A percentile compares a stretch with the other conserved stretches of the same genome.
Conservation (phyloP, 2,329 filamentous ascomycete genomes). For the Scedosporium boydii region DNA sequence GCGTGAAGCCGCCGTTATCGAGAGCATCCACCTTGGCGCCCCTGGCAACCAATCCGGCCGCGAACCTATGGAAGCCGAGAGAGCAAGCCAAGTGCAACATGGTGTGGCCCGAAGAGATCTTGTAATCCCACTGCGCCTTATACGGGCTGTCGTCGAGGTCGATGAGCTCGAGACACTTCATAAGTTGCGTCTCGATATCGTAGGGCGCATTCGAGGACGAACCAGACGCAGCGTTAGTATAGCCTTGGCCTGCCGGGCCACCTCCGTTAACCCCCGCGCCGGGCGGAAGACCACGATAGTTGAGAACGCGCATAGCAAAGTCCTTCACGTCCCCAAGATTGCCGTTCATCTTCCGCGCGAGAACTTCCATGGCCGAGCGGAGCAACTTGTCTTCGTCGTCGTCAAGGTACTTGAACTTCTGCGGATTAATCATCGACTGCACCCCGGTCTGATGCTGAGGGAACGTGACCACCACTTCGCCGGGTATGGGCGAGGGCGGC, state of each 20-base stretch:
- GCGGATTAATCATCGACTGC: conserved; percentile 5
- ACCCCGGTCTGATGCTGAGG: conserved; percentile 28
- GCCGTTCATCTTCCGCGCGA: conserved; percentile 56
- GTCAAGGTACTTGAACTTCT: conserved; percentile 63
- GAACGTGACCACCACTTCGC: conserved; percentile 58
- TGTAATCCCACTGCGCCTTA: conserved; percentile 57
- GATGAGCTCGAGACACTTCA: conserved; percentile 68
- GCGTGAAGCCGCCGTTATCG: conserved; percentile 72
- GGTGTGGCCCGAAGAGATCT: conserved; percentile 59
- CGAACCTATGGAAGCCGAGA: conserved; percentile 64
- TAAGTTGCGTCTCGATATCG: conserved; percentile 57
- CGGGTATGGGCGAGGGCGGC: conserved; percentile 58
- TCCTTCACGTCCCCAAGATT: conserved; percentile 52
- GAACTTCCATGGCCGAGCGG: conserved; percentile 54
- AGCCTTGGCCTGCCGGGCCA: conserved; percentile 31
- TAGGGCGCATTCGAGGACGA: background rate
- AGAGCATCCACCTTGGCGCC: conserved; percentile 67
- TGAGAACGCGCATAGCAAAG: conserved; percentile 50
- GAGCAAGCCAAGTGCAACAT: conserved; percentile 74
- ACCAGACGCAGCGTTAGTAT: conserved; percentile 29
- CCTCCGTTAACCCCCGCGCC: conserved; percentile 23
- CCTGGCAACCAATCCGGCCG: conserved; percentile 64
- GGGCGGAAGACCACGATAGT: conserved; percentile 4
- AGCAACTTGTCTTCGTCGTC: conserved; percentile 61
- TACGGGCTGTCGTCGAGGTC: conserved; percentile 67